These are phyloP conservation scores for Fusarium odoratissimum DNA, from an alignment of 2,329 filamentous ascomycete species.

Conservation along the genomic window DNA sequence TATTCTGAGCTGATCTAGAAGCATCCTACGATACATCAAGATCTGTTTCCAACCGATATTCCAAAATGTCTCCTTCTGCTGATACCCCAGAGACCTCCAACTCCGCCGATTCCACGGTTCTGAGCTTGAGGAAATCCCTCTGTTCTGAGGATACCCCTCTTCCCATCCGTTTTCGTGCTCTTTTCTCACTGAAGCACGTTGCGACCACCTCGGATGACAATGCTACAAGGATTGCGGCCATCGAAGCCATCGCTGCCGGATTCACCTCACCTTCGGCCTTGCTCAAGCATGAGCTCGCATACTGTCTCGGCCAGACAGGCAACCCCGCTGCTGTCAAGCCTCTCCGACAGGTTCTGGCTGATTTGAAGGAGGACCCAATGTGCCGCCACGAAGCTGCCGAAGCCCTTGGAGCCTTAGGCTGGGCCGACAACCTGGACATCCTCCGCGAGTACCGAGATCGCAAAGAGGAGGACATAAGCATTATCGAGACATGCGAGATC, in stretches of 20 bases:
- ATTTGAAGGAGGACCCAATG: slow-evolving; percentile 90
- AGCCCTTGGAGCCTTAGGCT: slow-evolving; percentile 88
- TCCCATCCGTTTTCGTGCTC: slow-evolving; percentile 89
- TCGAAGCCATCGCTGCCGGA: slow-evolving; percentile 87
- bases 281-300: slow-evolving; percentile 95
- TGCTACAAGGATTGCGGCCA: slow-evolving; percentile 65
- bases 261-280: slow-evolving; percentile 88
- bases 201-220: slow-evolving; percentile 75
- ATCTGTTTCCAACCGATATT: slow-evolving; percentile 15
- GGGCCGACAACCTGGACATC: slow-evolving; percentile 77
- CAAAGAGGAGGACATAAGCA: slow-evolving; percentile 78
- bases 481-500: slow-evolving; percentile 97
- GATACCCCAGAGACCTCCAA: slow-evolving; percentile 31
- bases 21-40: slow-evolving; percentile 26
- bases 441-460: slow-evolving; percentile 80
- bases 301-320: slow-evolving; percentile 92
- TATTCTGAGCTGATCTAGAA: slow-evolving; percentile 39
- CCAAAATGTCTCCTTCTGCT: slow-evolving; percentile 45
- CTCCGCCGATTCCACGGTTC: slow-evolving; percentile 60
- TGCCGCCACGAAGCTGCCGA: slow-evolving; percentile 96
- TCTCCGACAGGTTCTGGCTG: slow-evolving; percentile 78
- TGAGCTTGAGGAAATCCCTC: slow-evolving; percentile 78
- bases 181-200: slow-evolving; percentile 97
- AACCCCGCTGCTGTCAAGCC: slow-evolving; percentile 79
- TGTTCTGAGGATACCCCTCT: slow-evolving; percentile 84